These are phyloP conservation scores for Filosporella fistucella DNA, from an alignment of 495 filamentous ascomycete genomes.

Conservation along the genomic window DNA sequence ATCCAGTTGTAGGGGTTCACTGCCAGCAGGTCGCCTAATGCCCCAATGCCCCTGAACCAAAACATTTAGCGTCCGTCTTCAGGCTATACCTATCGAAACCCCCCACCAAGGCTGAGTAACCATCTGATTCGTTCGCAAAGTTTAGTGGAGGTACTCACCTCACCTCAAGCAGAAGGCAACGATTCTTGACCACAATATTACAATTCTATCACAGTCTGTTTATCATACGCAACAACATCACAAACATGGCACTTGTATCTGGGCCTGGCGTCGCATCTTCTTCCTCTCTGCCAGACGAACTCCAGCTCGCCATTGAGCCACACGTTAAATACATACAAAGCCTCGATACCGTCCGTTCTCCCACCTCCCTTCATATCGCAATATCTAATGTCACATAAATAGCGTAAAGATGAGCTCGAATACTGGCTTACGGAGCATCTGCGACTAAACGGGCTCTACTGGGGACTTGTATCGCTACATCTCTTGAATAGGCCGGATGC, in stretches of 20 bases:
- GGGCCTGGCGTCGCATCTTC: slow-evolving; percentile 20
- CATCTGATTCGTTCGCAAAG: too few relatives aligned
- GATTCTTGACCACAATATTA: too few relatives aligned
- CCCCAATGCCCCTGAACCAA: too few relatives aligned
- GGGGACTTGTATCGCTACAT: slow-evolving; percentile 87
- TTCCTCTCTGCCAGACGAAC: slow-evolving; percentile 38
- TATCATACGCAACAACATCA: not conserved
- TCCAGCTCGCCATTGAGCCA: slow-evolving; percentile 62
- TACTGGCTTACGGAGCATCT: slow-evolving; percentile 98
- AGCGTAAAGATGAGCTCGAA: slow-evolving; percentile 87
- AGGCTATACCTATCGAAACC: too few relatives aligned
- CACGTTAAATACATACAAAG: slow-evolving; percentile 94
- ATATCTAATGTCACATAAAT: slow-evolving; percentile 28
- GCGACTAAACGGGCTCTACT: slow-evolving; percentile 91
- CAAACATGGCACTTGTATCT: slow-evolving; percentile 23
- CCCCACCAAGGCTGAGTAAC: too few relatives aligned
- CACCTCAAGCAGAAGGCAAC: too few relatives aligned
- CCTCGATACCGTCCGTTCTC: slow-evolving; percentile 69
- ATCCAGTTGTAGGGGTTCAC: too few relatives aligned
- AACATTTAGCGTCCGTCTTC: too few relatives aligned
- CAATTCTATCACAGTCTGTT: too few relatives aligned
- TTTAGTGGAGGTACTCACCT: too few relatives aligned
- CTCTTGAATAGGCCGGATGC: slow-evolving; percentile 76
- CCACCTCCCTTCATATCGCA: not conserved
- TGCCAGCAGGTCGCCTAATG: too few relatives aligned